These are phyloP conservation scores for Lichtheimia ornata DNA, from an alignment of 371 early-diverging fungal species.

Conservation along the genomic window DNA sequence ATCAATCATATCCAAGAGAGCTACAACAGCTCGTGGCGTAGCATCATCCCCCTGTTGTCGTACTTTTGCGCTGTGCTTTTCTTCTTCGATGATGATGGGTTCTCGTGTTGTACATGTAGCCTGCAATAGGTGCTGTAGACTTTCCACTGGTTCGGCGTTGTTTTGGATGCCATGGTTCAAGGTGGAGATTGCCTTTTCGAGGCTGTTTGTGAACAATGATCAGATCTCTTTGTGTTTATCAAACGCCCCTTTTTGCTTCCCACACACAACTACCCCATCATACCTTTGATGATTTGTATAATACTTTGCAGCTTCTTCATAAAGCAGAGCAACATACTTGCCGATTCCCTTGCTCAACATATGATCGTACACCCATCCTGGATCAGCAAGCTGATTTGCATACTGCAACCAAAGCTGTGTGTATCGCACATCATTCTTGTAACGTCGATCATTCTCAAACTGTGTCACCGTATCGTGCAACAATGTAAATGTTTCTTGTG, in stretches of 20 bases:
- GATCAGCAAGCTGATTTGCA: slow-evolving; percentile 22
- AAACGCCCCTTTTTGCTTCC: too few relatives aligned
- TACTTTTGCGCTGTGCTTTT: neutral
- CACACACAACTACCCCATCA: too few relatives aligned
- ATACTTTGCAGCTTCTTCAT: slow-evolving; percentile 28
- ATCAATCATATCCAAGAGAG: slow-evolving; percentile 16
- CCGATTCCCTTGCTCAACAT: slow-evolving; percentile 32
- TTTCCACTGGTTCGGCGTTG: slow-evolving; percentile 22
- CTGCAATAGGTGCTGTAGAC: slow-evolving; percentile 10
- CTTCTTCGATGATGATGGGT: neutral
- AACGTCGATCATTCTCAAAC: slow-evolving; percentile 19
- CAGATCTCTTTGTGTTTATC: too few relatives aligned
- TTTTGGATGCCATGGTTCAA: slow-evolving; percentile 18
- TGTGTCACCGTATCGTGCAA: slow-evolving; percentile 12
- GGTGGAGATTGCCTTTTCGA: too few relatives aligned
- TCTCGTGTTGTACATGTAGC: too few relatives aligned
- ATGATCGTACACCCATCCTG: slow-evolving; percentile 21
- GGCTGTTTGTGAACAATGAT: neutral
- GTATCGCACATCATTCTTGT: slow-evolving; percentile 29
- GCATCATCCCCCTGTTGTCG: neutral
- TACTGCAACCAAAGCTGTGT: slow-evolving; percentile 32
- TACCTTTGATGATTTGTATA: slow-evolving; percentile 4
- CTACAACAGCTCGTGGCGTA: too few relatives aligned
- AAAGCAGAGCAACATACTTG: slow-evolving; percentile 25
- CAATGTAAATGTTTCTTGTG: neutral